Base-by-base conservation (phyloP, 2,329 filamentous ascomycete genomes). In the Aspergillus sp. region DNA sequence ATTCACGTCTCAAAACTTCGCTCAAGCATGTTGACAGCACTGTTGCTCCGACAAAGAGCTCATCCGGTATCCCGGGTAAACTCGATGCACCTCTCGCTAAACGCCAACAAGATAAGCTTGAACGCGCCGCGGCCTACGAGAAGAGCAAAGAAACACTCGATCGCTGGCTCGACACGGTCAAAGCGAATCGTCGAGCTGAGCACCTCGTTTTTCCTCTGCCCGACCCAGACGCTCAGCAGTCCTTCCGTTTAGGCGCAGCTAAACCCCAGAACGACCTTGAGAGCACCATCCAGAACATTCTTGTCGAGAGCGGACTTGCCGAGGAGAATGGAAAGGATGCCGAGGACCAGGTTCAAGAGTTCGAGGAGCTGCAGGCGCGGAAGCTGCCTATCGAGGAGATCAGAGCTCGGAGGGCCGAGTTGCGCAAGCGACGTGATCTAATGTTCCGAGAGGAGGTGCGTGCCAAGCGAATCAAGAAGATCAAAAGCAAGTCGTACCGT, bases 401-500 rank as follows among this genome's bases (percentile, higher is more conserved):
- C 22, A 82, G 86, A 67, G 87, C 86, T 45, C 80, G 89, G 20
- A 81, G 86, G 51, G 84, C 86, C 45, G 85, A 92, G 65, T 81
- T 93, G 51, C 86, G 94, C 11, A 86, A 85, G 69, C 85, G 89
- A 57, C 82, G 94, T 60, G 93, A 97, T 64, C 75, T 96, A 7
- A 81, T 93, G 59, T 96, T 95, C 63, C 83, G 92, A 10, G 93
- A 97, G 73, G 88, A 95, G 65, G 86, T 91, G 41, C 87, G 91
- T 51, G 84, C 91, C 7, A 95, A 92, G 74, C 87, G 94, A 20
- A 90, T 99, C 74, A 96, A 96, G 76, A 97, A 97, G 78, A 99
- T 99, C 76, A 99, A 99, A 80, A 95, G 89, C 69, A 99, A 96
- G 72, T 84, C 91, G 0, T 99, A 95, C 69, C 89, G 93, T 50